phyloP scores from a whole-genome alignment of 1,284 basidiomycete genomes.

The Abortiporus biennis region DNA sequence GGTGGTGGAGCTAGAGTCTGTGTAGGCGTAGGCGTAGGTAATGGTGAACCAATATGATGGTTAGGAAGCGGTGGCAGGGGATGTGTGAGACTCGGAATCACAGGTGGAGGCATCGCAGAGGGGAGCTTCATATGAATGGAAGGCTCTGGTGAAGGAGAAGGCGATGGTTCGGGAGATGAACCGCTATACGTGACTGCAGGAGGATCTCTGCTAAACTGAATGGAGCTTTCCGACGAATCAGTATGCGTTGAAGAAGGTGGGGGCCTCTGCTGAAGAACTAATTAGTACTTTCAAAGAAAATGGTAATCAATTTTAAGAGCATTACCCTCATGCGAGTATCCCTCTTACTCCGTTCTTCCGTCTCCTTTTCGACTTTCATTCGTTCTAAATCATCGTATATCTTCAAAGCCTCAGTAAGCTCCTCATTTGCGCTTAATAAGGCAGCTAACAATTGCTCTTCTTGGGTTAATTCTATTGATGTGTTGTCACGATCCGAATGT shows the following conservation, averaged over 20 bases:
- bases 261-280: constrained; percentile 10
- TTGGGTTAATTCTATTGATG: constrained; percentile 28
- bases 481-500: background rate
- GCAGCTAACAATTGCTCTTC: constrained; percentile 62
- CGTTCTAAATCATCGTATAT: constrained; percentile 63
- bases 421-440: constrained; percentile 59
- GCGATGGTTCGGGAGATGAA: constrained; percentile 32
- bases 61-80: constrained; percentile 32
- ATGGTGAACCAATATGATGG: too few species aligned
- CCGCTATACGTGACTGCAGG: background rate
- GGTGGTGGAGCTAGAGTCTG: constrained; percentile 56
- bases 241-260: too few species aligned
- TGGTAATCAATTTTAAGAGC: too few species aligned
- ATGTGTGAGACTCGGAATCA: constrained; percentile 20
- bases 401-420: constrained; percentile 39
- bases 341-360: constrained; percentile 54
- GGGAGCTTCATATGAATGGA: constrained; percentile 25
- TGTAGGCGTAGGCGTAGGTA: constrained; percentile 16
- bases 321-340: constrained; percentile 55
- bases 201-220: background rate
- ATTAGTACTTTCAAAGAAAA: too few species aligned
- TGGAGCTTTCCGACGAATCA: constrained; percentile 1
- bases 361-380: constrained; percentile 55
- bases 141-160: constrained; percentile 30
- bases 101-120: constrained; percentile 8